phyloP scores from a whole-genome alignment of 805 yeast genomes.

The Saturnispora diversa region DNA sequence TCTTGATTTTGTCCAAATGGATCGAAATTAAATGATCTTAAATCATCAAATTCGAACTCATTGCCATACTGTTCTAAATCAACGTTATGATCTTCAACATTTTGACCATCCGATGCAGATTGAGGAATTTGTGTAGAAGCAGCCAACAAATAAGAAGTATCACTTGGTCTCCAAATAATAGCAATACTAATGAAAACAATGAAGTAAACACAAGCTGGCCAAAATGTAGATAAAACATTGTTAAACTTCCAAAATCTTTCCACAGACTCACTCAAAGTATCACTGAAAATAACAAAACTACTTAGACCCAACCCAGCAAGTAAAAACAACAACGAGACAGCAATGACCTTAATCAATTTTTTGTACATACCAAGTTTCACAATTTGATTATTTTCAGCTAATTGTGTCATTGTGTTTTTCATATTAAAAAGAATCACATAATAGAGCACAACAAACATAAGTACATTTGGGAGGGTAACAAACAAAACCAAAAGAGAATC shows the following conservation, averaged over 20 bases:
- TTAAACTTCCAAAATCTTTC: constrained; percentile 89
- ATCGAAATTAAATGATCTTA: constrained; percentile 36
- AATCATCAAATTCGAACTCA: constrained; percentile 53
- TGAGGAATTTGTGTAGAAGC: constrained; percentile 86
- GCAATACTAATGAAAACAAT: constrained; percentile 76
- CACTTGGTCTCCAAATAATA: constrained; percentile 96
- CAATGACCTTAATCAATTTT: constrained; percentile 64
- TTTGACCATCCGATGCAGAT: constrained; percentile 34
- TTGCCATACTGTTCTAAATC: constrained; percentile 35
- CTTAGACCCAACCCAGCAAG: constrained; percentile 65
- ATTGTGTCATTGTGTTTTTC: constrained; percentile 60
- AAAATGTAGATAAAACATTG: constrained; percentile 82
- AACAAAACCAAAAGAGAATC: constrained; percentile 41
- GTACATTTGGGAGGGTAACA: constrained; percentile 61
- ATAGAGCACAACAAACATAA: constrained; percentile 67
- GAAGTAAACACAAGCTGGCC: constrained; percentile 89
- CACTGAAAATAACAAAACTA: constrained; percentile 61
- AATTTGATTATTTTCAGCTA: constrained; percentile 80
- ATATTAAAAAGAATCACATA: constrained; percentile 65
- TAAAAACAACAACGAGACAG: constrained; percentile 61
- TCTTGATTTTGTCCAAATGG: constrained; percentile 23
- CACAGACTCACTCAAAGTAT: constrained; percentile 66
- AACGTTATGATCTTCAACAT: constrained; percentile 19
- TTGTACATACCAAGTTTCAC: constrained; percentile 86
- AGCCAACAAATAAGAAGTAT: constrained; percentile 88